Base-by-base conservation (phyloP, 2,329 filamentous ascomycete genomes). In the Claviceps africana region DNA sequence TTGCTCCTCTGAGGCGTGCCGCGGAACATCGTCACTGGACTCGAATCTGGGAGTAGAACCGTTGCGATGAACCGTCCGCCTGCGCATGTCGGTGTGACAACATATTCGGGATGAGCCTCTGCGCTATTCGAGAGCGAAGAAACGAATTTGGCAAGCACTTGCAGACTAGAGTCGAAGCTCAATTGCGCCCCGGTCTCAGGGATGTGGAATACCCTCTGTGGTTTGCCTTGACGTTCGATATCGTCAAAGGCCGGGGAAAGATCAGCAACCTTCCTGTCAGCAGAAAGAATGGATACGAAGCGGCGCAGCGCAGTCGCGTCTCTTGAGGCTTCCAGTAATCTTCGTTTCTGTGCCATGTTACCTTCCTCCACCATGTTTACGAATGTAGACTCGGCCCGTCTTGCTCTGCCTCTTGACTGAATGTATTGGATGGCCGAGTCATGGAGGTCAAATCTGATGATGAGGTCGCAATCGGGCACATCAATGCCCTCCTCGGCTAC, bases 361-460 rank as follows among this genome's bases (percentile, higher is more conserved):
- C 76, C 77, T 1, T 67, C 62, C 62, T 97, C 90, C 2, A 88
- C 64, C 86, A 98, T 90, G 60, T 86, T 87, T 35, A 90, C 77
- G 64, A 91, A 96, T 56, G 78, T 82, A 0, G 93, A 97, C 51
- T 84, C 77, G 0, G 70, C 66, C 60, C 88, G 85, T 40, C 93
- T 79, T 13, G 93, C 93, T 51, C 93, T 80, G 0, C 93, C 93
- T 56, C 88, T 80, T 15, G 90, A 96, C 65, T 98, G 93, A 21
- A 97, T 83, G 63, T 96, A 97, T 62, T 95, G 87, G 50, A 97
- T 97, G 66, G 95, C 82, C 0, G 91, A 96, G 11, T 77, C 75
- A 67, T 89, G 95, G 2, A 95, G 76, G 62, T 97, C 88, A 61
- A 96, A 98, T 2, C 90, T 70, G 54, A 86, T 73, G 31, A 85